Base-by-base conservation (phyloP, 371 early-diverging fungal species). In the Circinella umbellata region DNA sequence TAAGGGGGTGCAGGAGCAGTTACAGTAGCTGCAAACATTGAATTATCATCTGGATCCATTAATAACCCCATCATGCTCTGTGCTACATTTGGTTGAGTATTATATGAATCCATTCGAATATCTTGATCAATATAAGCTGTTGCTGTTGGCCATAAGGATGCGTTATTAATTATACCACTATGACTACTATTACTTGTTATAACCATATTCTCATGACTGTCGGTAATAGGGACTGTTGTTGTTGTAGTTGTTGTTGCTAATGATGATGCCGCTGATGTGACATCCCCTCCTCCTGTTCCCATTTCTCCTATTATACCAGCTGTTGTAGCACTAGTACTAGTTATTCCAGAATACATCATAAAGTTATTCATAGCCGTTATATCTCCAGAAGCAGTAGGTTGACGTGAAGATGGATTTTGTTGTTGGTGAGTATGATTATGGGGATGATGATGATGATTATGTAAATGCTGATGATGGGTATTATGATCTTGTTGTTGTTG, bases 11-110 rank as follows among this genome's bases (percentile, higher is more conserved):
- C 57, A 34, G 57, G 57, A 27, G 57, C 57, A 34, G 57, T 27
- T 57, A 27, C 57, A 10, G 57, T 57, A n/a, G 57, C 57, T 13
- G 57, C 57, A 57, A 57, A 57, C 57, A 57, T 34, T 11, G 57
- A 57, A n/a, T 57, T 57, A 8, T 57, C 57, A 57, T 57, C 57
- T 34, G 18, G 57, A 34, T 57, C 57, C 57, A 57, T 57, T 14
- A 57, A 57, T 34, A 57, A n/a, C 14, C 57, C 57, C 57, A 57
- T 57, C 57, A 57, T 57, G 14, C 57, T 57, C 6, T 57, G 57
- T 57, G 57, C 57, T 17, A 57, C 57, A 34, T 27, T 57, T 57
- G 57, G 20, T n/a, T 57, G 57, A 34, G 27, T 57, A 34, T 6
- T 9, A 42, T 57, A 57, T n/a, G 20, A 27, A 34, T 57, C 57